Evolutionary conservation across 2,329 filamentous ascomycete species (phyloP).

Genomic region (Botrytis byssoidea): DNA sequence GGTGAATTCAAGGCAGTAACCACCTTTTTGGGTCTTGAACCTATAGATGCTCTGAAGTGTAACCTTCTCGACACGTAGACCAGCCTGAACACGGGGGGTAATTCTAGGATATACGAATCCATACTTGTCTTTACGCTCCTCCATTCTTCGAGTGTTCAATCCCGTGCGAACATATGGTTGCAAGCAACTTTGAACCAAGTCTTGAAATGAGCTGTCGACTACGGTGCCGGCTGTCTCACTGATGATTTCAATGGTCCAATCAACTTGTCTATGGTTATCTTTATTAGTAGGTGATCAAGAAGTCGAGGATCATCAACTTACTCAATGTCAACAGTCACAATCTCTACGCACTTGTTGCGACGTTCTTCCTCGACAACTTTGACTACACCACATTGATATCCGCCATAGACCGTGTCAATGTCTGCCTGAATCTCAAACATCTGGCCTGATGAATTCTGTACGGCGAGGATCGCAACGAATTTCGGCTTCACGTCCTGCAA

Average conservation of each 20-base stretch:
- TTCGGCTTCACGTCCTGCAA: slow-evolving; percentile 29
- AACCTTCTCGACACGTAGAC: slow-evolving; percentile 27
- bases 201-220: slow-evolving; percentile 25
- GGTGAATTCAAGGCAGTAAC: slow-evolving; percentile 35
- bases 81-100: slow-evolving; percentile 16
- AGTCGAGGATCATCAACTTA: slow-evolving; percentile 13
- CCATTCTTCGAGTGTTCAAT: background rate
- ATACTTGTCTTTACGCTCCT: slow-evolving; percentile 28
- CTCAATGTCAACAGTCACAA: slow-evolving; percentile 35
- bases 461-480: slow-evolving; percentile 32
- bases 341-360: slow-evolving; percentile 33
- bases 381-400: slow-evolving; percentile 33
- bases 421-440: slow-evolving; percentile 34
- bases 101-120: slow-evolving; percentile 33
- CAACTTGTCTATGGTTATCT: slow-evolving; percentile 28
- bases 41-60: slow-evolving; percentile 32
- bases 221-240: slow-evolving; percentile 32
- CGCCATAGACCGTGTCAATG: slow-evolving; percentile 28
- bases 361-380: slow-evolving; percentile 29
- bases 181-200: slow-evolving; percentile 29
- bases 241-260: slow-evolving; percentile 38
- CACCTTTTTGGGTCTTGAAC: slow-evolving; percentile 29
- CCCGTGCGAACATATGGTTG: slow-evolving; percentile 13
- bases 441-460: slow-evolving; percentile 27
- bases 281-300: background rate